Base-by-base conservation (phyloP, 192 early-diverging fungal species). In the Gorgonomyces haynaldii region DNA sequence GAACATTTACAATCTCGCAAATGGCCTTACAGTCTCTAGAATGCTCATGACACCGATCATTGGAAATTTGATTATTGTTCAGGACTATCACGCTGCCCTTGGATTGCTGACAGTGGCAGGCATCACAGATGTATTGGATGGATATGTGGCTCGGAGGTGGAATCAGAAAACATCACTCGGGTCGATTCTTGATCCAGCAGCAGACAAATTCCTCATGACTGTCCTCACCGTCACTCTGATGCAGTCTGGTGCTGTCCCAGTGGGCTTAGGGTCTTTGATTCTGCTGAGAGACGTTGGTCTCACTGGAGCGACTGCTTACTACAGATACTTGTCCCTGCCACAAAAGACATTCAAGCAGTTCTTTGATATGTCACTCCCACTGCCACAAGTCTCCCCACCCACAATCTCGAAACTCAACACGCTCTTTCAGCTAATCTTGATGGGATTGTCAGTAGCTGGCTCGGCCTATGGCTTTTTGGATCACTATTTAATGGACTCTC, bases 161-260 rank as follows among this genome's bases (percentile, higher is more conserved):
- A 85, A 89, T 30, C 79, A 88, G 81, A 75, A 78, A 55, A 88
- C 88, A 16, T 72, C 86, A 36, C 66, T 91, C 25, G 91, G 90
- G 8, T 85, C 84, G 3, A 87, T 89, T 20, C 72, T 94, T 27
- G 91, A 98, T 60, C 94, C 94, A 3, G 81, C 82, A 7, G 90
- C 90, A 13, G 94, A 98, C 64, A 98, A 94, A 58, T 72, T 82
- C 2, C 57, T 94, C 13, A 92, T 94, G 89, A 92, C 91, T 0
- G 78, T 83, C 13, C 50, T 98, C 48, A 87, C 86, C 10, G 61
- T 94, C 12, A 79, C 85, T 10, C 59, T 95, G 28, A 74, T 72
- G 4, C 76, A 74, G 56, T 69, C 78, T 12, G 73, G 69, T 10
- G 53, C 89, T 36, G 50, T 98, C 32, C 89, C 91, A 82, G 72